phyloP scores from a whole-genome alignment of 2,329 filamentous ascomycete genomes.

The Microcera coccophila region DNA sequence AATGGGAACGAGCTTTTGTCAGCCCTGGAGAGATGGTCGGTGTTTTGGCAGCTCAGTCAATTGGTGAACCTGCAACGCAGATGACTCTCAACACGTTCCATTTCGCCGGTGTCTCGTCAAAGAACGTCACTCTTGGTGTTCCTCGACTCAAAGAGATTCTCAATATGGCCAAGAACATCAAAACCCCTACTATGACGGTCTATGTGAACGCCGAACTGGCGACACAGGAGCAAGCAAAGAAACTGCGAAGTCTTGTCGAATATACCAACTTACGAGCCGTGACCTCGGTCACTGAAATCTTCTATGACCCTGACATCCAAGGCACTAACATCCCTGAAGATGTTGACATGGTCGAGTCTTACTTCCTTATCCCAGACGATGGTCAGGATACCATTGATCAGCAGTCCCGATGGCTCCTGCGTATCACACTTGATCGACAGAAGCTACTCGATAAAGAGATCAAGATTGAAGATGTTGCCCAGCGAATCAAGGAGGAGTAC shows the following conservation, averaged over 20 bases:
- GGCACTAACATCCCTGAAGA: slow-evolving; percentile 83
- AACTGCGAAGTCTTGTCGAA: slow-evolving; percentile 82
- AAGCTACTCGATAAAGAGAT: slow-evolving; percentile 94
- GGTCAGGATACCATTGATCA: slow-evolving; percentile 56
- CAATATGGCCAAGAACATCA: slow-evolving; percentile 96
- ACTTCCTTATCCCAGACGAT: slow-evolving; percentile 90
- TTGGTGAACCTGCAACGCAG: slow-evolving; percentile 96
- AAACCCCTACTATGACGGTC: slow-evolving; percentile 95
- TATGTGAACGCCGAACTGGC: slow-evolving; percentile 65
- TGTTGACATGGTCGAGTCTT: slow-evolving; percentile 90
- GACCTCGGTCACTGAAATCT: slow-evolving; percentile 88
- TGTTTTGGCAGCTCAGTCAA: slow-evolving; percentile 94
- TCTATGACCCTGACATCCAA: slow-evolving; percentile 90
- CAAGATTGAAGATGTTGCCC: slow-evolving; percentile 84
- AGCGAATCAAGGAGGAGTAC: slow-evolving; percentile 85
- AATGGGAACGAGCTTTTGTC: slow-evolving; percentile 81
- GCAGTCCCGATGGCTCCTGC: slow-evolving; percentile 93
- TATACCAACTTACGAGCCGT: slow-evolving; percentile 92
- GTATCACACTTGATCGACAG: slow-evolving; percentile 87
- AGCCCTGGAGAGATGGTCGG: slow-evolving; percentile 98
- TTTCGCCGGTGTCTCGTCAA: slow-evolving; percentile 98
- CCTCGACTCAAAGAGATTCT: slow-evolving; percentile 99
- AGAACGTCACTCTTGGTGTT: slow-evolving; percentile 99
- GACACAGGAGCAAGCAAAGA: slow-evolving; percentile 77
- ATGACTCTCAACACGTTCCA: slow-evolving; percentile 99